Base-by-base conservation (phyloP, 441 rosid genomes). In the Euphorbia schlechtendalii region DNA sequence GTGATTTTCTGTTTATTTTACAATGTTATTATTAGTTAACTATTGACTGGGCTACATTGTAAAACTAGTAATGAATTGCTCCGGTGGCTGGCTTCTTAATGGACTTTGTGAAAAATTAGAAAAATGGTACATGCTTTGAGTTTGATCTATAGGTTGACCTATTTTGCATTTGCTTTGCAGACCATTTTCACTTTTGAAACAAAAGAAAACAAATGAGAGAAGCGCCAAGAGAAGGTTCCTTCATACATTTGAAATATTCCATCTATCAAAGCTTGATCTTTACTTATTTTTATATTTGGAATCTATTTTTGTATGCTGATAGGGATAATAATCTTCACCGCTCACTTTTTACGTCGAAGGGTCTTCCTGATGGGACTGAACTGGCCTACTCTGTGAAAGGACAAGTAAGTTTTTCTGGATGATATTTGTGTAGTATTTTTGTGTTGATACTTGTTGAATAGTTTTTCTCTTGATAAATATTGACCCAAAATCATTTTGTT, bases 281-380 rank as follows among this genome's bases (percentile, higher is more conserved):
- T 56, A 12, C 43, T 52, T 41, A 56, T 63, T 54, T 24, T 30
- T 30, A 59, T 18, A 58, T 49, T 14, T 66, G 60, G 15, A 32
- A 36, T 30, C 48, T 66, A 13, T 32, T 66, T 45, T 6, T 53
- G 25, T 69, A 22, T 72, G 48, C 66, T 71, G 56, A 63, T 70
- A 95, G 98, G 83, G 99, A 95, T 73, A 89, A 95, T 79, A 95
- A 89, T 80, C 83, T 88, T 64, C 99, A 95, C 67, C 84, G 86
- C 66, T 71, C 85, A 66, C 90, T 92, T 59, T 95, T 95, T 80
- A 85, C 84, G 89, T 89, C 82, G 48, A 83, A 85, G 61, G 99
- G 99, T 65, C 85, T 95, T 64, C 86, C 94, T 52, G 98, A 95
- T 76, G 98, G 98, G 61, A 84, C 94, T 68, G 88, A 81, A 75